Percentiles rank a stretch among this genome's conserved stretches.
These are phyloP conservation scores for Cyberlindnera xishuangbannaensis DNA, from an alignment of 805 yeast species.

Conservation along the genomic window DNA sequence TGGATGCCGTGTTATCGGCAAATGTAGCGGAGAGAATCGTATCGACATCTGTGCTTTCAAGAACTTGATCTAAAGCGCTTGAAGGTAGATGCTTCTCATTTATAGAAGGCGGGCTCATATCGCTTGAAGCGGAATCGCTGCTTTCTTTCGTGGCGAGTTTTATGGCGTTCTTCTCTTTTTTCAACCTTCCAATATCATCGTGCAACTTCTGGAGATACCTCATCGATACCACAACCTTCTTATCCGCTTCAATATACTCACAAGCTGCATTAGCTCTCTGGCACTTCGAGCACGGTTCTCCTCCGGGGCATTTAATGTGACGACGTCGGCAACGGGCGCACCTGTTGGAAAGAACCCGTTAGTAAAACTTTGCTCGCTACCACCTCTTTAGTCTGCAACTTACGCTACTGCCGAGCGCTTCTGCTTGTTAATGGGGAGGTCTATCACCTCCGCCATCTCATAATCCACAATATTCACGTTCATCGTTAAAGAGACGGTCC, in stretches of 20 bases:
- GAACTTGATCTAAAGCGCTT: conserved; percentile 12
- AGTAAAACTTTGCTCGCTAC: no score
- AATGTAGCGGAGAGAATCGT: conserved; percentile 24
- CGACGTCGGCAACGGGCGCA: conserved; percentile 66
- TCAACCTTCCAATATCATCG: conserved; percentile 57
- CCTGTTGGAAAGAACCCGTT: no score
- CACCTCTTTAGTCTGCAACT: no score
- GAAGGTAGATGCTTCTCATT: background rate
- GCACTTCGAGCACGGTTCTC: conserved; percentile 67
- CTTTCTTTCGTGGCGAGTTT: conserved; percentile 29
- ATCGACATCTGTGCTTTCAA: conserved; percentile 21
- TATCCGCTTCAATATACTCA: conserved; percentile 67
- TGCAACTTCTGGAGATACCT: conserved; percentile 62
- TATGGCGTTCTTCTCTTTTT: conserved; percentile 57
- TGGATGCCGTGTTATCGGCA: conserved; percentile 22
- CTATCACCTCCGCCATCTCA: conserved; percentile 8
- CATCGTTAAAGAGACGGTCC: background rate
- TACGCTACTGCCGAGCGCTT: conserved; percentile 22
- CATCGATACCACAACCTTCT: conserved; percentile 68
- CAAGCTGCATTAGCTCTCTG: conserved; percentile 48
- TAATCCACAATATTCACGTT: conserved; percentile 3
- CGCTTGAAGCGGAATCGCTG: background rate
- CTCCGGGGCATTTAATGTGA: conserved; percentile 76
- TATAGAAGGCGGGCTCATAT: background rate
- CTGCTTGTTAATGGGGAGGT: conserved; percentile 16